Base-by-base conservation (phyloP, 148 eudicot species). In the Silene conica region DNA sequence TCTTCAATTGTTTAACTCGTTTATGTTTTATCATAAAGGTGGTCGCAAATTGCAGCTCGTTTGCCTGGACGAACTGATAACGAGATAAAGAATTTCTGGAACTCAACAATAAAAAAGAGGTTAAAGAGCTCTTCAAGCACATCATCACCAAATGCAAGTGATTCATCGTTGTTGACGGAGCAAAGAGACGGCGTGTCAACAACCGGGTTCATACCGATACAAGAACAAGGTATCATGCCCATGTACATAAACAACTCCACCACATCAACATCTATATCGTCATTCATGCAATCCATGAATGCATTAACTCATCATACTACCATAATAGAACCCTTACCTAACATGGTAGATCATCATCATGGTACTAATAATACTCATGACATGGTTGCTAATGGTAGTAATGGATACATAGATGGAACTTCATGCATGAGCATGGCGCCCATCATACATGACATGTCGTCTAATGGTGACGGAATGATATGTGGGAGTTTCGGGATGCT, bases 81-180 rank as follows among this genome's bases (percentile, higher is more conserved):
- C 56, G 97, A 92, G 45, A 92, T 92, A 20, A 92, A 92, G 81
- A 92, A 92, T 10, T 92, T 88, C 23, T 92, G 97, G 97, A 92
- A 92, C 48, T 92, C 97, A n/a, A 92, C 97, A 0, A 78, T 92
- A 34, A 92, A 92, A 83, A 92, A 90, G 75, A 87, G 97, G 76
- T 79, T 90, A 1, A 92, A 86, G 88, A 85, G 81, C 23, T 80
- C 90, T 7, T 81, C 87, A 10, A 79, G 86, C 59, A 50, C 88
- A 12, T 80, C 86, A 15, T 89, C 97, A 3, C 89, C 96, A 50
- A 92, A 88, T 43, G 84, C 77, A 15, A 90, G 96, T n/a, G 89
- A 90, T 73, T 88, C 96, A 11, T 92, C 91, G 0, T 74, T 75
- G 31, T 74, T 82, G 23, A 71, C 73, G 0, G 92, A 88, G 43